Conservation (phyloP, 2,329 filamentous ascomycete species). For the Colletotrichum salicis region DNA sequence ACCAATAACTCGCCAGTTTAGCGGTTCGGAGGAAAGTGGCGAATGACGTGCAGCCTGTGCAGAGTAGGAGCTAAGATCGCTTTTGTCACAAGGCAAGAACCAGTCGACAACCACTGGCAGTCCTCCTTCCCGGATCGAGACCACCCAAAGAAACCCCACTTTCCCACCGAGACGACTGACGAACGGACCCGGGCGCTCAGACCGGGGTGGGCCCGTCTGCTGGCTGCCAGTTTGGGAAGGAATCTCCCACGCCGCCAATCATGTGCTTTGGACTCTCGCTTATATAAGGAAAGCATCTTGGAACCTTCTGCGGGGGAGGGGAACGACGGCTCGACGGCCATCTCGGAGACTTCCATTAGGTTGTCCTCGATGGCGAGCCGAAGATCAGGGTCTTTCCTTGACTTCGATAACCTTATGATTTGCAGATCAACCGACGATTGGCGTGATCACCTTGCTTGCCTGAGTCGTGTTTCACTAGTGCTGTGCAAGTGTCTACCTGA, state of each 20-base stretch:
- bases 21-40: conserved; percentile 10
- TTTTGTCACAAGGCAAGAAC: neutral
- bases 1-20: neutral
- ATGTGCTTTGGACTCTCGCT: neutral
- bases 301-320: conserved; percentile 16
- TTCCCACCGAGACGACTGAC: conserved; percentile 17
- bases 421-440: neutral
- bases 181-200: conserved; percentile 15
- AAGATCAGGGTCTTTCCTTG: conserved; percentile 24
- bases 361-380: neutral
- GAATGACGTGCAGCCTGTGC: conserved; percentile 3
- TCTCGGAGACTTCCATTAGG: neutral
- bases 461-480: conserved; percentile 4
- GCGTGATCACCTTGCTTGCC: neutral
- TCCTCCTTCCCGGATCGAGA: neutral
- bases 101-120: neutral
- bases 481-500: too few relatives aligned
- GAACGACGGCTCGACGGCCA: neutral
- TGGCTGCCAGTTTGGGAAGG: conserved; percentile 27
- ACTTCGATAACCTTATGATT: neutral
- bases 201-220: conserved; percentile 25
- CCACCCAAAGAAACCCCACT: conserved; percentile 10
- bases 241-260: conserved; percentile 4
- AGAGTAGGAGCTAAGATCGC: neutral
- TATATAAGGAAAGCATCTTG: neutral